Evolutionary conservation across 495 filamentous ascomycete genomes (phyloP).

Genomic region (Alectoria sarmentosa): DNA sequence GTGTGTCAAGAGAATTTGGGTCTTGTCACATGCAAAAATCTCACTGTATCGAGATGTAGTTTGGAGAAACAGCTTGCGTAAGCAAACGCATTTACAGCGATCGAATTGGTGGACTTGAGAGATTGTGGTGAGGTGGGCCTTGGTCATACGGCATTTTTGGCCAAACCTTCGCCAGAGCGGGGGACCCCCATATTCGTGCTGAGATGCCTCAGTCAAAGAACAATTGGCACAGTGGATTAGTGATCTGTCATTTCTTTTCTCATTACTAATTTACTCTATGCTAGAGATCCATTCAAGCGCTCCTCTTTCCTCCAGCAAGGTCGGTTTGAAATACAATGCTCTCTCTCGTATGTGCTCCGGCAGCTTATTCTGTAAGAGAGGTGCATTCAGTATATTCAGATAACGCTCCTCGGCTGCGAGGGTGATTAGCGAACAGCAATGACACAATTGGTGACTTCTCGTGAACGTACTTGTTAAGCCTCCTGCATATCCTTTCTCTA

Average conservation of each 20-base stretch:
- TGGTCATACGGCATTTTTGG: neutral
- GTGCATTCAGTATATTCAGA: constrained; percentile 19
- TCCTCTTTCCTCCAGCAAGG: constrained; percentile 13
- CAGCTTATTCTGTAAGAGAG: constrained; percentile 24
- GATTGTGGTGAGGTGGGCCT: neutral
- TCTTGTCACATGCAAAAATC: neutral
- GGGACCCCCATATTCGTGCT: neutral
- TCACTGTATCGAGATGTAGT: neutral
- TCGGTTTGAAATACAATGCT: constrained; percentile 18
- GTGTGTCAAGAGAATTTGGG: too few relatives aligned
- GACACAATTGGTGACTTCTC: neutral
- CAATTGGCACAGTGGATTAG: neutral
- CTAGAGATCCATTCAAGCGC: constrained; percentile 9
- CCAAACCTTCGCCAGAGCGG: neutral
- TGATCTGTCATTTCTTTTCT: neutral
- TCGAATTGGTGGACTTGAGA: neutral
- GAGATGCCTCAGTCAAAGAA: neutral
- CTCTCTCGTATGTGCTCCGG: constrained; percentile 23
- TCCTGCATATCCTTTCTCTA: constrained; percentile 7
- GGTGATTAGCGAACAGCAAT: neutral
- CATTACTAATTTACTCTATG: neutral
- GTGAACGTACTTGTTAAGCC: constrained; percentile 14
- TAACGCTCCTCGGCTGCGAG: constrained; percentile 21
- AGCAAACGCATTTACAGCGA: neutral
- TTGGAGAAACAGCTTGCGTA: neutral